phyloP scores from a whole-genome alignment of 2,329 filamentous ascomycete species.

The Dichotomopilus funicola region DNA sequence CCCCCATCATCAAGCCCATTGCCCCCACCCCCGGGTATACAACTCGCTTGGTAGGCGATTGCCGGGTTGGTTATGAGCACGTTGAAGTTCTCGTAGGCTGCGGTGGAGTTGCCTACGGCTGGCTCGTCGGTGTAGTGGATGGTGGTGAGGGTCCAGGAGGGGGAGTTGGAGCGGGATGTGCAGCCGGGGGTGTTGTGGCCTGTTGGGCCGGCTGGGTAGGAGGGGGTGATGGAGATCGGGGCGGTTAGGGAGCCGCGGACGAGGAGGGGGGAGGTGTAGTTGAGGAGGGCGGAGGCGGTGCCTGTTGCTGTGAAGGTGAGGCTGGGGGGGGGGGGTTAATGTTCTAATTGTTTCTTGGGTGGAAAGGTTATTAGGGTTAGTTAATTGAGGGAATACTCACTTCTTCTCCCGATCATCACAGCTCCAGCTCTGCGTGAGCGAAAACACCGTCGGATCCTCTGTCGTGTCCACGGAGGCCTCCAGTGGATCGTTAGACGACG shows the following conservation, averaged over 20 bases:
- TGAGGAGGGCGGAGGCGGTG: slow-evolving; percentile 10
- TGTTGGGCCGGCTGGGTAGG: slow-evolving; percentile 19
- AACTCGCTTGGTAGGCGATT: slow-evolving; percentile 22
- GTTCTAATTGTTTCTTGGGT: too few relatives aligned
- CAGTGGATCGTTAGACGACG: slow-evolving; percentile 6
- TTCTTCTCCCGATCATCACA: slow-evolving; percentile 18
- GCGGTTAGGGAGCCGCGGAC: slow-evolving; percentile 19
- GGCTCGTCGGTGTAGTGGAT: slow-evolving; percentile 20
- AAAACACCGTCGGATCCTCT: slow-evolving; percentile 5
- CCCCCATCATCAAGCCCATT: neutral
- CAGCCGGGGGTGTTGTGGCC: slow-evolving; percentile 22
- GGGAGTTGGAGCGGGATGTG: slow-evolving; percentile 12
- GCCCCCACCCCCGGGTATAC: slow-evolving; percentile 16
- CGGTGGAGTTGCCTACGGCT: slow-evolving; percentile 9
- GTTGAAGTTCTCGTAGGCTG: slow-evolving; percentile 18
- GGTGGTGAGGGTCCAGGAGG: slow-evolving; percentile 19
- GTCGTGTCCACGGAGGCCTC: slow-evolving; percentile 10
- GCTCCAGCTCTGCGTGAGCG: slow-evolving; percentile 20
- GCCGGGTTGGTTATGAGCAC: slow-evolving; percentile 20
- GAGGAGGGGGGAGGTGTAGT: slow-evolving; percentile 17
- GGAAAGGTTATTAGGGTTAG: too few relatives aligned
- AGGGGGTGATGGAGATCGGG: slow-evolving; percentile 22
- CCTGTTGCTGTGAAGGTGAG: slow-evolving; percentile 19
- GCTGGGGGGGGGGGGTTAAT: too few relatives aligned
- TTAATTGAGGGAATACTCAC: too few relatives aligned